Evolutionary conservation across 139 green algal genomes (phyloP).

Genomic region (Volvox reticuliferus): DNA sequence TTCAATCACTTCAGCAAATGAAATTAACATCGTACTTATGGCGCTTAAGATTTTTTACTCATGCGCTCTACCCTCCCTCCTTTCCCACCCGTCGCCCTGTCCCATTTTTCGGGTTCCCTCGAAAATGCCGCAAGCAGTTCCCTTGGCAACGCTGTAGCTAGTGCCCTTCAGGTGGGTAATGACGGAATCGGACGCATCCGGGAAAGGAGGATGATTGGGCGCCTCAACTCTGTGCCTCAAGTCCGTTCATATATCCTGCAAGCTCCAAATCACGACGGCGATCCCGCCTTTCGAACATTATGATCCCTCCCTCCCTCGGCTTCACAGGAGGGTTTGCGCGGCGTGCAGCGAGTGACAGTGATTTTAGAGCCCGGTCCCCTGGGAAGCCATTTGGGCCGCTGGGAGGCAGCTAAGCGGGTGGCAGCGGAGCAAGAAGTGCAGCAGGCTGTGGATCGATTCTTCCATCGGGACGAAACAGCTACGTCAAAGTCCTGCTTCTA

Average conservation of each 20-base stretch:
- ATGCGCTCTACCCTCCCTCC: not conserved
- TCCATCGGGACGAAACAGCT: not conserved
- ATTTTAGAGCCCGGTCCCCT: slow-evolving; percentile 36
- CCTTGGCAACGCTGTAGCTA: not conserved
- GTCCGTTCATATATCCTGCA: not conserved
- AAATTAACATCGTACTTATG: not conserved
- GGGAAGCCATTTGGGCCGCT: slow-evolving; percentile 17
- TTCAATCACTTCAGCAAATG: not conserved
- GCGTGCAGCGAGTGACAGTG: slow-evolving; percentile 24
- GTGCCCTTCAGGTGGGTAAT: not conserved
- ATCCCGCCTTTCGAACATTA: not conserved
- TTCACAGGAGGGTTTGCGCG: not conserved
- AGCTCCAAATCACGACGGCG: not conserved
- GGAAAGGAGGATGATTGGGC: not conserved
- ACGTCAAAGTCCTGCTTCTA: not conserved
- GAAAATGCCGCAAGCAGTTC: not conserved
- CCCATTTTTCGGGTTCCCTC: not conserved
- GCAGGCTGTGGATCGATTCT: slow-evolving; percentile 26
- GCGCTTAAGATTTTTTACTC: not conserved
- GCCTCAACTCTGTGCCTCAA: no score
- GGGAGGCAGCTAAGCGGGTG: slow-evolving; percentile 1
- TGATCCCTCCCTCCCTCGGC: not conserved
- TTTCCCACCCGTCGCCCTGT: not conserved
- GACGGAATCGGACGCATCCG: not conserved
- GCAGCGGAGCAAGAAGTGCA: slow-evolving; percentile 15